phyloP scores from a whole-genome alignment of 768 basidiomycete species.

The Auriscalpium vulgare region DNA sequence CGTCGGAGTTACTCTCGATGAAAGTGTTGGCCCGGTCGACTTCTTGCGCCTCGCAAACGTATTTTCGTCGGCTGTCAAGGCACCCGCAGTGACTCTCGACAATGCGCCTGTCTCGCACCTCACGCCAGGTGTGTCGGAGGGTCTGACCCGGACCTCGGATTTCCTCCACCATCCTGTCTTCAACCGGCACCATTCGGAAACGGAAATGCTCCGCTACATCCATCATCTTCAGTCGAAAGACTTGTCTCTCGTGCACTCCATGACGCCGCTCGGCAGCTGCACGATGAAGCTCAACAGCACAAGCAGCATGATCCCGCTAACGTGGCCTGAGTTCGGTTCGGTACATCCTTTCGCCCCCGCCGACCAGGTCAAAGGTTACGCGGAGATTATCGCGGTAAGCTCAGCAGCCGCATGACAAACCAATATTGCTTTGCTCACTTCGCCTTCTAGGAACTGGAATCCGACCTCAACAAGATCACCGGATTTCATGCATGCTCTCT shows the following conservation, averaged over 20 bases:
- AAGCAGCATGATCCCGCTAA: constrained; percentile 94
- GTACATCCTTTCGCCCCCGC: constrained; percentile 91
- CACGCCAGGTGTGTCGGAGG: constrained; percentile 40
- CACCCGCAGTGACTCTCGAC: constrained; percentile 36
- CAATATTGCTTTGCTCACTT: not conserved
- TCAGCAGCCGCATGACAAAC: not conserved
- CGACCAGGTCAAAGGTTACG: constrained; percentile 87
- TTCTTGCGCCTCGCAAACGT: constrained; percentile 72
- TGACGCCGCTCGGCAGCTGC: constrained; percentile 94
- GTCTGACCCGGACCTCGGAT: constrained; percentile 51
- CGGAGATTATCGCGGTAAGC: constrained; percentile 64
- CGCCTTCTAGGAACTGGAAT: constrained; percentile 70
- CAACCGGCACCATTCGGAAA: constrained; percentile 96
- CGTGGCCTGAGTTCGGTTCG: constrained; percentile 84
- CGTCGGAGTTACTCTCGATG: constrained; percentile 89
- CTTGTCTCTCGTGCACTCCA: constrained; percentile 87
- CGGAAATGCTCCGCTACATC: constrained; percentile 96
- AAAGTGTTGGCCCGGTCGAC: constrained; percentile 74
- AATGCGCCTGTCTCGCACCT: constrained; percentile 35
- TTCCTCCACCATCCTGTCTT: constrained; percentile 87
- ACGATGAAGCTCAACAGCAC: constrained; percentile 99
- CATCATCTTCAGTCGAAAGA: constrained; percentile 92
- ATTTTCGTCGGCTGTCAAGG: constrained; percentile 62
- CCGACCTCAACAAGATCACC: constrained; percentile 87
- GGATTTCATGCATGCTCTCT: constrained; percentile 94